phyloP scores from a whole-genome alignment of 805 yeast genomes.

The Myxozyma neglecta region DNA sequence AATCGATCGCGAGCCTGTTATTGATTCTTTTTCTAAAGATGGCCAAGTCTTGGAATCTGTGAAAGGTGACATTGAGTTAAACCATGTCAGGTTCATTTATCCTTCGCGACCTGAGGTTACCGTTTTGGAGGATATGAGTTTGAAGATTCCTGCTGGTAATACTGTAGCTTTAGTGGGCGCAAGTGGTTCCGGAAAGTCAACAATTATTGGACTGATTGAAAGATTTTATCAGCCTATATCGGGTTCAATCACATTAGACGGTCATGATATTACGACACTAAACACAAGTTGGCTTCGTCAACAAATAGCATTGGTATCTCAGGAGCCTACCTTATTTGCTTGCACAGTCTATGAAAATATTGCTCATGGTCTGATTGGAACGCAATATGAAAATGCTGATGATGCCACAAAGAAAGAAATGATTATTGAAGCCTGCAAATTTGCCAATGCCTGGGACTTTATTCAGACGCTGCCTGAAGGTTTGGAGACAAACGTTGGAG shows the following conservation, averaged over 20 bases:
- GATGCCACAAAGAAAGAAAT: constrained; percentile 43
- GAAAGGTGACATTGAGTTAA: constrained; percentile 43
- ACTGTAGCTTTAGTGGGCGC: constrained; percentile 90
- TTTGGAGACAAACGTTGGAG: constrained; percentile 53
- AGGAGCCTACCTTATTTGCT: constrained; percentile 62
- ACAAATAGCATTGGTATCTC: constrained; percentile 60
- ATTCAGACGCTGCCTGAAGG: constrained; percentile 54
- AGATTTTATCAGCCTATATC: constrained; percentile 56
- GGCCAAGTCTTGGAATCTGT: constrained; percentile 28
- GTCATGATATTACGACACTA: constrained; percentile 48
- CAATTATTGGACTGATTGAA: constrained; percentile 54
- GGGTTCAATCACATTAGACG: constrained; percentile 52
- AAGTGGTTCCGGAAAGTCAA: constrained; percentile 54
- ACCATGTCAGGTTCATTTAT: constrained; percentile 35
- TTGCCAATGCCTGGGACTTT: constrained; percentile 55
- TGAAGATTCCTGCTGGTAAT: constrained; percentile 63
- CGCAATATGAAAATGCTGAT: constrained; percentile 37
- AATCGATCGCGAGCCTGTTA: constrained; percentile 45
- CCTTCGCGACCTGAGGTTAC: constrained; percentile 39
- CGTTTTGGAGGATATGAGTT: constrained; percentile 34
- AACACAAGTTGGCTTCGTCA: constrained; percentile 53
- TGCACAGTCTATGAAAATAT: constrained; percentile 78
- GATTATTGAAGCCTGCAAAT: constrained; percentile 46
- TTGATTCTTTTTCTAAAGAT: constrained; percentile 39
- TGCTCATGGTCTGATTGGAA: constrained; percentile 61